phyloP scores from a whole-genome alignment of 371 early-diverging fungal species.

The Syncephalis fuscata region DNA sequence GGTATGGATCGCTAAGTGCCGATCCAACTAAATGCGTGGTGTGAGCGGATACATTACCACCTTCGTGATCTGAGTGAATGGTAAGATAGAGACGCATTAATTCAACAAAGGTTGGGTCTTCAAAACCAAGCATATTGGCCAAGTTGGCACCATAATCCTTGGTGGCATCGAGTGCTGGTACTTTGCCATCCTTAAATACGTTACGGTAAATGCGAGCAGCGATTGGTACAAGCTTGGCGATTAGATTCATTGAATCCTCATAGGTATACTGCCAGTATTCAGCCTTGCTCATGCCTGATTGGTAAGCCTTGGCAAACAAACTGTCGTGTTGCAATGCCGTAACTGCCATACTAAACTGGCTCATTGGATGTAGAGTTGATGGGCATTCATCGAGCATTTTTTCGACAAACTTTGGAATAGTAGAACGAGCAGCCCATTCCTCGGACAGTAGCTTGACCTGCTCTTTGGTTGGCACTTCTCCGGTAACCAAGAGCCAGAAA shows the following conservation, averaged over 20 bases:
- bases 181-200: conserved; percentile 93
- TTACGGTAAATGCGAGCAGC: conserved; percentile 97
- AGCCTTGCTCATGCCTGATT: conserved; percentile 82
- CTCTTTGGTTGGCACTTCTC: conserved; percentile 89
- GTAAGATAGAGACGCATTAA: conserved; percentile 96
- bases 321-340: conserved; percentile 92
- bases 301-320: conserved; percentile 92
- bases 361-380: conserved; percentile 96
- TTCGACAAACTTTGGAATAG: conserved; percentile 83
- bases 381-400: conserved; percentile 95
- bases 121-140: conserved; percentile 83
- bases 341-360: conserved; percentile 91
- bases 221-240: conserved; percentile 92
- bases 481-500: conserved; percentile 95
- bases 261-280: conserved; percentile 94
- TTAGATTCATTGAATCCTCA: conserved; percentile 95
- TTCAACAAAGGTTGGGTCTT: conserved; percentile 80
- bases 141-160: conserved; percentile 93
- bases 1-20: conserved; percentile 96
- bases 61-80: conserved; percentile 99
- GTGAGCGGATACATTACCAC: conserved; percentile 95
- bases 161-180: conserved; percentile 60
- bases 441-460: conserved; percentile 82
- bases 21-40: conserved; percentile 92
- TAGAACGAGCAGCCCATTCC: conserved; percentile 91